These are phyloP conservation scores for Bruguiera hainesii DNA, from an alignment of 441 rosid species.

Conservation along the genomic window DNA sequence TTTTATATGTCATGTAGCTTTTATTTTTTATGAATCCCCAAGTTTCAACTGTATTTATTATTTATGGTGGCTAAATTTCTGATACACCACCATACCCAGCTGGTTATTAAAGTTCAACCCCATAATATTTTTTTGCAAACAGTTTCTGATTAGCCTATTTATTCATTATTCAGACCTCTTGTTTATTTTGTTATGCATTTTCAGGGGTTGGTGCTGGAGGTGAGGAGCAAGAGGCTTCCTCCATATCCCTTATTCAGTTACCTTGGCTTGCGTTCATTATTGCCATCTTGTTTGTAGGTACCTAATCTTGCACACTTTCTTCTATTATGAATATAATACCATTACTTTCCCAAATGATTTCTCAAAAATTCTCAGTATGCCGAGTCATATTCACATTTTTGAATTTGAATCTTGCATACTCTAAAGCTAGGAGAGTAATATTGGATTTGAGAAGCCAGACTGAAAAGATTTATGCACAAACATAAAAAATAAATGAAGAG, in stretches of 20 bases:
- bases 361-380: background rate
- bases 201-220: conserved; percentile 99
- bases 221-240: conserved; percentile 77
- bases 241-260: conserved; percentile 73
- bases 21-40: background rate
- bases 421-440: conserved; percentile 2
- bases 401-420: conserved; percentile 9
- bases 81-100: background rate
- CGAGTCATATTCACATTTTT: conserved; percentile 4
- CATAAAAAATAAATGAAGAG: background rate
- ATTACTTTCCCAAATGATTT: background rate
- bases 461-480: background rate
- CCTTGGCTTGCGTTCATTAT: conserved; percentile 78
- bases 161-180: background rate
- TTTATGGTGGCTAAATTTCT: background rate
- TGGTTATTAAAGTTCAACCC: conserved; percentile 10
- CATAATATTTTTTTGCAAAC: background rate
- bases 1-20: background rate
- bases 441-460: background rate
- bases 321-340: background rate
- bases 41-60: background rate
- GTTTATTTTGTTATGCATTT: conserved; percentile 13
- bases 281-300: conserved; percentile 97
- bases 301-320: conserved; percentile 46
- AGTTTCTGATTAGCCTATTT: background rate